Conservation (phyloP, 1,284 basidiomycete species). For the Marasmius oreades region DNA sequence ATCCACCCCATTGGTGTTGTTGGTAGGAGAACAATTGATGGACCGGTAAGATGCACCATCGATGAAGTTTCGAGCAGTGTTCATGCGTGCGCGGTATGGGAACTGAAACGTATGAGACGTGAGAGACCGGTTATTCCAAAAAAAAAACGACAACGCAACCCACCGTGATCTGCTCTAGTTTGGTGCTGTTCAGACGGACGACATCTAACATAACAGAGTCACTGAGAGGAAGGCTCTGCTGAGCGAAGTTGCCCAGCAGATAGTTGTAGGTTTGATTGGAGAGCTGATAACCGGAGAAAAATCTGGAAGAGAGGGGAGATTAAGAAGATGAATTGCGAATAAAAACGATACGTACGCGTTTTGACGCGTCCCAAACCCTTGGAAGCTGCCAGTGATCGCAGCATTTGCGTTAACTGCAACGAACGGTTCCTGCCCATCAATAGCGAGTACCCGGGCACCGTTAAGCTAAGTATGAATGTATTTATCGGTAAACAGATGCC, state of each 20-base stretch:
- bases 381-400: slow-evolving; percentile 38
- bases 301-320: slow-evolving; percentile 23
- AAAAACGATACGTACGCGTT: slow-evolving; percentile 29
- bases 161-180: slow-evolving; percentile 42
- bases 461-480: slow-evolving; percentile 41
- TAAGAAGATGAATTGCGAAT: neutral
- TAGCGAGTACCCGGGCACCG: slow-evolving; percentile 49
- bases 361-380: slow-evolving; percentile 52
- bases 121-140: neutral
- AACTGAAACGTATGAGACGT: slow-evolving; percentile 31
- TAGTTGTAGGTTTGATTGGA: slow-evolving; percentile 48
- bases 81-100: slow-evolving; percentile 55
- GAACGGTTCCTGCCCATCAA: slow-evolving; percentile 51
- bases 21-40: slow-evolving; percentile 45
- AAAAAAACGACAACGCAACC: slow-evolving; percentile 11
- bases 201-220: slow-evolving; percentile 48
- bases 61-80: slow-evolving; percentile 40
- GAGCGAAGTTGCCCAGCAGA: slow-evolving; percentile 59
- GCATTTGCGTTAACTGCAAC: slow-evolving; percentile 51
- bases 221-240: slow-evolving; percentile 49
- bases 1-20: slow-evolving; percentile 35
- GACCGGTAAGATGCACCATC: slow-evolving; percentile 46
- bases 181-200: slow-evolving; percentile 37
- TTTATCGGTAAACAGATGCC: neutral
- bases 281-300: slow-evolving; percentile 39